These are phyloP conservation scores for Brassica juncea DNA, from an alignment of 345 rosid species.

Conservation along the genomic window DNA sequence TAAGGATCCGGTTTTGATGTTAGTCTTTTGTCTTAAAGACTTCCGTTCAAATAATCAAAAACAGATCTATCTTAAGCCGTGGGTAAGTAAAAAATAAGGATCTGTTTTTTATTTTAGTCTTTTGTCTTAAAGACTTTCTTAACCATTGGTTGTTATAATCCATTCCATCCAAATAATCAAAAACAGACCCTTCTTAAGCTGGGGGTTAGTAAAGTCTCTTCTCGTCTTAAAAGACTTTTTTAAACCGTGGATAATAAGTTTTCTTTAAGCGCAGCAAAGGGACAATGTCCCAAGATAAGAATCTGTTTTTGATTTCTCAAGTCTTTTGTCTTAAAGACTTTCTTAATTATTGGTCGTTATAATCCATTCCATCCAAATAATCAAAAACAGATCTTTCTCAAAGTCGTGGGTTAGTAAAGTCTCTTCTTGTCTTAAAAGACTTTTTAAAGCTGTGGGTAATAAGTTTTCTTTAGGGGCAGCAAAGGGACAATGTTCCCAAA, in stretches of 20 bases:
- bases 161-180: too few relatives aligned
- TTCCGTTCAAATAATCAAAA: too few relatives aligned
- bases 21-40: background rate
- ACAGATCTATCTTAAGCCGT: too few relatives aligned
- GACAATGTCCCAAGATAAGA: too few relatives aligned
- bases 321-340: background rate
- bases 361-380: background rate
- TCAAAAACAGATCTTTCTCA: background rate
- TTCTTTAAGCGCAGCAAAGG: too few relatives aligned
- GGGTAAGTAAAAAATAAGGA: too few relatives aligned
- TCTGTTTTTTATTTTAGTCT: too few relatives aligned
- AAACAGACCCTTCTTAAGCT: too few relatives aligned
- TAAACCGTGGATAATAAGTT: background rate
- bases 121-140: too few relatives aligned
- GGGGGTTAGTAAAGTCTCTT: too few relatives aligned
- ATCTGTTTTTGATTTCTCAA: background rate
- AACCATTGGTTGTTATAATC: too few relatives aligned
- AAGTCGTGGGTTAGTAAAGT: background rate
- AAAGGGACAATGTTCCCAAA: background rate
- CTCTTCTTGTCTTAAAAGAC: background rate
- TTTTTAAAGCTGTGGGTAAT: background rate
- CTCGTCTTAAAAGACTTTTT: too few relatives aligned
- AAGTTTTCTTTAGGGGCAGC: background rate
- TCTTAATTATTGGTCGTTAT: background rate
- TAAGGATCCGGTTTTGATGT: background rate